These are phyloP conservation scores for Nigrospora osmanthi DNA, from an alignment of 2,329 filamentous ascomycete species.

Conservation along the genomic window DNA sequence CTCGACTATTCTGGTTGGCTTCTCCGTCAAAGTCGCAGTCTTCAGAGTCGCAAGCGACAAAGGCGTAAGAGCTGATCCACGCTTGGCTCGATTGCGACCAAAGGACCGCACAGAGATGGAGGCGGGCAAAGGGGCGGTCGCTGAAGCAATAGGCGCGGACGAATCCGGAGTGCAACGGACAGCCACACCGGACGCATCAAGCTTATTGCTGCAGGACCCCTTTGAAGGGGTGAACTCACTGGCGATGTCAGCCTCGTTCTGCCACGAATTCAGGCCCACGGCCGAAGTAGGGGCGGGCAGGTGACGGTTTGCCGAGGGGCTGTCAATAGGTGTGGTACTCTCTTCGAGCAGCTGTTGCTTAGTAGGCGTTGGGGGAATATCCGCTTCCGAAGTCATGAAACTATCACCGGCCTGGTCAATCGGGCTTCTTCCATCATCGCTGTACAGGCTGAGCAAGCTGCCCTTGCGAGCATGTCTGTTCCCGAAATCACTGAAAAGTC, in stretches of 20 bases:
- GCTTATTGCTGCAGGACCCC: constrained; percentile 10
- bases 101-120: constrained; percentile 28
- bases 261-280: constrained; percentile 17
- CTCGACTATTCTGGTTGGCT: constrained; percentile 26
- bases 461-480: constrained; percentile 40
- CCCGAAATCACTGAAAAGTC: constrained; percentile 56
- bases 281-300: constrained; percentile 33
- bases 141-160: constrained; percentile 22
- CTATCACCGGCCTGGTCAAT: constrained; percentile 31
- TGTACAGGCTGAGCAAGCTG: constrained; percentile 76
- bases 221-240: constrained; percentile 34
- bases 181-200: constrained; percentile 9
- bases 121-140: constrained; percentile 17
- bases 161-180: constrained; percentile 13
- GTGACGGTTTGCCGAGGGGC: constrained; percentile 39
- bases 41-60: constrained; percentile 21
- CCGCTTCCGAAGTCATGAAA: constrained; percentile 43
- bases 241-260: constrained; percentile 14
- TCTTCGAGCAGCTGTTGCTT: constrained; percentile 52
- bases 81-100: constrained; percentile 23
- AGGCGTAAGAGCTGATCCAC: constrained; percentile 23
- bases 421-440: constrained; percentile 58
- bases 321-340: constrained; percentile 32
- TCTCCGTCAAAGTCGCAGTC: constrained; percentile 12
- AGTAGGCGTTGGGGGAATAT: constrained; percentile 89